Evolutionary conservation across 768 basidiomycete species (phyloP).

Genomic region (Boletus rufocinnamomeus): DNA sequence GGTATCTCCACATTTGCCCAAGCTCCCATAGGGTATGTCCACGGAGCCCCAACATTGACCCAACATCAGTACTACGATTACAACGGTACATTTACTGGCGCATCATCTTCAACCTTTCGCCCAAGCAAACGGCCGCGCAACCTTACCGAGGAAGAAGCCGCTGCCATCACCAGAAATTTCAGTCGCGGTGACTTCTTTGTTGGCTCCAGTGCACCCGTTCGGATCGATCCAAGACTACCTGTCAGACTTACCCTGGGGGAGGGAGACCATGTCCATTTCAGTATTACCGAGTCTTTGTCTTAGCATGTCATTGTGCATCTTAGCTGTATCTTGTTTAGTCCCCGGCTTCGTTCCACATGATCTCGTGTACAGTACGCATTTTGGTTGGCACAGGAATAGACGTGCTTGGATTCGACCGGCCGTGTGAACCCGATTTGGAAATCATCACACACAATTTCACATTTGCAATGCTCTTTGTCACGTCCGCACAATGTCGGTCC

Average conservation of each 20-base stretch:
- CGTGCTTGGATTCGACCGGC: not conserved
- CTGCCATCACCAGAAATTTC: conserved; percentile 81
- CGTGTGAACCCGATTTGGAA: conserved; percentile 1
- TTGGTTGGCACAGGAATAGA: conserved; percentile 16
- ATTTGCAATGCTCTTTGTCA: not conserved
- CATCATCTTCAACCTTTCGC: conserved; percentile 77
- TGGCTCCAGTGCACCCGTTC: conserved; percentile 76
- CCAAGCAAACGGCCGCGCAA: conserved; percentile 76
- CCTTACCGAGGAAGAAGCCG: conserved; percentile 81
- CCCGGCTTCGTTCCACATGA: conserved; percentile 13
- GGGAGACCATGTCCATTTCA: conserved; percentile 77
- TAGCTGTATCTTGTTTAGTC: conserved; percentile 23
- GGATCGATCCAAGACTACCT: conserved; percentile 79
- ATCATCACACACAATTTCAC: not conserved
- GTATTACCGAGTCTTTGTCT: conserved; percentile 51
- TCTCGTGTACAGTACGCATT: conserved; percentile 25
- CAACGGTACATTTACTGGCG: conserved; percentile 64
- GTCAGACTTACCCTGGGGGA: conserved; percentile 80
- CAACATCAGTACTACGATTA: conserved; percentile 78
- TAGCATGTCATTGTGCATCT: conserved; percentile 28
- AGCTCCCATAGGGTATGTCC: conserved; percentile 41
- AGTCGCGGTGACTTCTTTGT: conserved; percentile 82
- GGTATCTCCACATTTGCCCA: conserved; percentile 41
- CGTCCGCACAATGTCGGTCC: too few relatives aligned
- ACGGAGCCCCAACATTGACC: conserved; percentile 47